Base-by-base conservation (phyloP, 1,284 basidiomycete species). In the Fomitopsis pinicola region DNA sequence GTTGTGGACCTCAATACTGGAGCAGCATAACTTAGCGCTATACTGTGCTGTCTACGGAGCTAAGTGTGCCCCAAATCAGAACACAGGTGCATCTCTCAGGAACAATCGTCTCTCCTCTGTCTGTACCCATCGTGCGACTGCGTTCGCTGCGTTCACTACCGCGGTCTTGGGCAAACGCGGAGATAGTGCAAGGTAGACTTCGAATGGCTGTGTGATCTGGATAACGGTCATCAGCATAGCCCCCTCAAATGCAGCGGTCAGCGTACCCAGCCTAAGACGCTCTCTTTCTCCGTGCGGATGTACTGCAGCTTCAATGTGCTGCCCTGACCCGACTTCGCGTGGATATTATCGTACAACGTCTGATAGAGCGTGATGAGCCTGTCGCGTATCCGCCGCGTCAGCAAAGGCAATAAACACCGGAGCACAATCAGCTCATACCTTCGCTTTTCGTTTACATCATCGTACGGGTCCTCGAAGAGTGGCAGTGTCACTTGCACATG, bases 191-290 rank as follows among this genome's bases (percentile, higher is more conserved):
- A 98, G 75, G 72, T 98, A 98, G 22, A 99, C 76, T 74, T 98
- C 96, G 69, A 98, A 98, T 0, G 89, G 88, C 67, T 92, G 88
- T 0, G 95, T 98, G 63, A 96, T 91, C 96, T 97, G 59, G 33
- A 30, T 22, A 15, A 60, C 35, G 53, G 42, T 45, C 19, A 50
- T 57, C 36, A 64, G 55, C 56, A 36, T 15, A n/a, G 60, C n/a
- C 33, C 19, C 26, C 45, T 42, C 12, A 55, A 42, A 14, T n/a
- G 48, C 14, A 35, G 28, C 6, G 35, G 44, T 19, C 22, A 30
- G 75, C 87, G 62, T 69, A 94, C 92, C 92, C 92, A 94, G 55
- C 91, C 96, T 78, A 98, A 85, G 38, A 97, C 87, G 56, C 89
- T 88, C 77, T 98, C 97, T 60, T 87, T 84, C 59, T 89, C 85